A percentile compares a stretch with the other conserved stretches of the same genome.
Conservation (phyloP, 2,329 filamentous ascomycete species). For the Fusarium sp. region DNA sequence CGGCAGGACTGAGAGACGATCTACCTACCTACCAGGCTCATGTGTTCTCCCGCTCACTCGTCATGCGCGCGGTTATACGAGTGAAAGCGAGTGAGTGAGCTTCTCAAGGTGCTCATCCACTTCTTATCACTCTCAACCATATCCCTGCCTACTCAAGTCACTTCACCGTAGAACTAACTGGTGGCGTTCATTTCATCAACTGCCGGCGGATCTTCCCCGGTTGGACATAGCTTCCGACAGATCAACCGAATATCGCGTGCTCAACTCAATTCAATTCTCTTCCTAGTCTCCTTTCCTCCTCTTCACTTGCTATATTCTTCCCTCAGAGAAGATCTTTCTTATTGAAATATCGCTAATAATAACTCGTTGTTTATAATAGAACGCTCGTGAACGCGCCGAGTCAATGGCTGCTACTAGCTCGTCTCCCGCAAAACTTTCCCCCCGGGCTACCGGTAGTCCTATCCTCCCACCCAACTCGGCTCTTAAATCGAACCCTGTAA, state of each 20-base stretch:
- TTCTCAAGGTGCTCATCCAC: neutral
- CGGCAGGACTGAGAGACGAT: neutral
- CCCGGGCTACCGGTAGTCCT: slow-evolving; percentile 38
- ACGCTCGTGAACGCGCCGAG: slow-evolving; percentile 58
- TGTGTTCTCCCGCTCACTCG: neutral
- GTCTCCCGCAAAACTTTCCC: slow-evolving; percentile 26
- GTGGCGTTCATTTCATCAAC: slow-evolving; percentile 27
- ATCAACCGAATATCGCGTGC: slow-evolving; percentile 37
- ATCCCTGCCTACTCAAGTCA: neutral
- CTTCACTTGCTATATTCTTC: neutral
- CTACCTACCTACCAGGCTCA: neutral
- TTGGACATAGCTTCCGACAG: slow-evolving; percentile 37
- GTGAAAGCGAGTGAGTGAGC: neutral
- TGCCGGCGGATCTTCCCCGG: slow-evolving; percentile 24
- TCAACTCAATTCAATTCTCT: slow-evolving; percentile 15
- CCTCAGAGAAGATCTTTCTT: neutral
- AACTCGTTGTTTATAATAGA: slow-evolving; percentile 47
- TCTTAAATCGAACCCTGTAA: slow-evolving; percentile 30
- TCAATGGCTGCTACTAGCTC: slow-evolving; percentile 51
- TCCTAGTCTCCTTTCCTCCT: slow-evolving; percentile 6
- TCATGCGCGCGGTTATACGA: neutral
- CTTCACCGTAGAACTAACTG: slow-evolving; percentile 9
- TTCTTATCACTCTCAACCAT: neutral
- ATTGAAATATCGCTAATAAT: slow-evolving; percentile 21
- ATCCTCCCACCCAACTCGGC: slow-evolving; percentile 33